A percentile compares a stretch with the other conserved stretches of the same genome.
These are phyloP conservation scores for Paxillus ammoniavirescens DNA, from an alignment of 768 basidiomycete genomes.

Conservation along the genomic window DNA sequence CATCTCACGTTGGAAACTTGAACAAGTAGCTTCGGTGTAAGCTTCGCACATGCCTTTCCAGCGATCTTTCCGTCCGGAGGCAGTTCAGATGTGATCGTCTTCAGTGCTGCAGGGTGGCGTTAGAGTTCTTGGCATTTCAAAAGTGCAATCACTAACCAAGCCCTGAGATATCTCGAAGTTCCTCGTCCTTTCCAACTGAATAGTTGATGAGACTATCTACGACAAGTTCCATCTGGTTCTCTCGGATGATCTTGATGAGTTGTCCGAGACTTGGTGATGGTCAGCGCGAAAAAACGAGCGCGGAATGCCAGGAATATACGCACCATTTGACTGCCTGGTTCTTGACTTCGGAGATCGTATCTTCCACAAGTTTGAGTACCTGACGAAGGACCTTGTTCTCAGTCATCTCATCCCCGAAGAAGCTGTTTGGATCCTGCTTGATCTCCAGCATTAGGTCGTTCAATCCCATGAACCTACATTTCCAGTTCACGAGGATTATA, in stretches of 20 bases:
- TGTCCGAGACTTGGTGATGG: constrained; percentile 67
- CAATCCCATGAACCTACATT: constrained; percentile 89
- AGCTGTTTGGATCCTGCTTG: constrained; percentile 70
- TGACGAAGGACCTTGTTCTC: constrained; percentile 84
- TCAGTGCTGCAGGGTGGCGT: constrained; percentile 60
- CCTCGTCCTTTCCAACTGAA: constrained; percentile 85
- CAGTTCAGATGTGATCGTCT: constrained; percentile 91
- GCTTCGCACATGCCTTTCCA: constrained; percentile 73
- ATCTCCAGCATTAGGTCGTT: constrained; percentile 92
- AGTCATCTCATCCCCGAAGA: constrained; percentile 79
- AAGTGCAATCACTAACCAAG: constrained; percentile 55
- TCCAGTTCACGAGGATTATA: constrained; percentile 11
- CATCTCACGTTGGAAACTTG: constrained; percentile 71
- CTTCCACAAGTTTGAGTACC: constrained; percentile 84
- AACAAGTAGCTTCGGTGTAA: constrained; percentile 78
- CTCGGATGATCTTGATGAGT: constrained; percentile 85
- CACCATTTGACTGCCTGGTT: constrained; percentile 96
- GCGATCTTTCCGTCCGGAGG: constrained; percentile 81
- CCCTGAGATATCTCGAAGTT: constrained; percentile 90
- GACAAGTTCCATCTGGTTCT: constrained; percentile 78
- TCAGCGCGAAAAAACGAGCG: constrained; percentile 1
- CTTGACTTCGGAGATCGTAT: constrained; percentile 98
- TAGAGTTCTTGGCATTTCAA: background rate
- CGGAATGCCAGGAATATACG: constrained; percentile 16
- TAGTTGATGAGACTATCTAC: constrained; percentile 89